Evolutionary conservation across 2,329 filamentous ascomycete genomes (phyloP), one percentile per base, ranked within the genome.

Genomic region (Aureobasidium zeae): DNA sequence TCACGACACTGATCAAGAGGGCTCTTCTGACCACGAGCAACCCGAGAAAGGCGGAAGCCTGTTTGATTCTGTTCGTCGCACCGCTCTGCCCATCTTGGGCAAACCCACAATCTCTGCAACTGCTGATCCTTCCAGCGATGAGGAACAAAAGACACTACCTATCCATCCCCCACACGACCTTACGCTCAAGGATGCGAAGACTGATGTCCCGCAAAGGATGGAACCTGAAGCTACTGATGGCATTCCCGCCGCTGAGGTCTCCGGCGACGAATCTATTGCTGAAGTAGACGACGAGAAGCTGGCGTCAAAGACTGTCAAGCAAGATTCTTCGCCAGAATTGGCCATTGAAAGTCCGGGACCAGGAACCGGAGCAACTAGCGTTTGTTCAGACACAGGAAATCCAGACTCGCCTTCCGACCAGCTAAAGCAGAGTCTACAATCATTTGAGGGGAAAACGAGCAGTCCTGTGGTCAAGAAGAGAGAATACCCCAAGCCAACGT

Each of bases 21-120:
- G 12, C 11, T 29, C 5, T 11, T n/a, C 7, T 29, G 26, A 22
- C 9, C 6, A 32, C 20, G 8, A n/a, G 10, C 28, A 12, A 32
- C 11, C 22, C 22, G 22, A 16, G 9, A 17, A 39, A 32, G 7
- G 12, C 7, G 11, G 16, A n/a, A 24, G 22, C 22, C 22, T 41
- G 21, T 25, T 28, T 25, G 20, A 32, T n/a, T 41, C 25, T 12
- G 13, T 32, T 6, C 19, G 26, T 13, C 37, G 37, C 20, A 41
- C 37, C 9, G 13, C 37, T 12, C 13, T 41, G 15, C 37, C 37
- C 16, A 11, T 32, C 4, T 12, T 25, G 20, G 37, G 37, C 28
- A 41, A 31, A 21, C 37, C 37, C 11, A 41, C 28, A 10, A 39
- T 39, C 13, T 39, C 36, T 21, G 26, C 36, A 22, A 30, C n/a